Conservation (phyloP, 2,329 filamentous ascomycete genomes). For the Pseudopithomyces maydicus region DNA sequence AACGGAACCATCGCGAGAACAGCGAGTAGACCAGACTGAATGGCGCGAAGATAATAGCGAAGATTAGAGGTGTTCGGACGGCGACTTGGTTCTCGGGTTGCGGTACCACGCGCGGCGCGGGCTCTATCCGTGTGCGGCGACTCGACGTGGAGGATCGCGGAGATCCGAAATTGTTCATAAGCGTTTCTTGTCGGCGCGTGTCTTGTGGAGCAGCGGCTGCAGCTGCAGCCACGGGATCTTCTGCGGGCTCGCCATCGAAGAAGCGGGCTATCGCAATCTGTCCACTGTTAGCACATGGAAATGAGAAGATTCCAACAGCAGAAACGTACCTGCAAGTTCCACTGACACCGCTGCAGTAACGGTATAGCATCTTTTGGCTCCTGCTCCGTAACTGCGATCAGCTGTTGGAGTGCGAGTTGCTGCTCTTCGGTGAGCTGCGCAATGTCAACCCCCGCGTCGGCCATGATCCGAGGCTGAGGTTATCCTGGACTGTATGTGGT, state of each 20-base stretch:
- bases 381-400: constrained; percentile 85
- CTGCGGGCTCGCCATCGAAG: constrained; percentile 92
- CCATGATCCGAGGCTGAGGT: constrained; percentile 33
- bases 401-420: constrained; percentile 85
- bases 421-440: constrained; percentile 76
- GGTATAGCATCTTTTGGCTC: constrained; percentile 76
- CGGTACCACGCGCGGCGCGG: constrained; percentile 84
- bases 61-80: constrained; percentile 73
- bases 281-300: constrained; percentile 17
- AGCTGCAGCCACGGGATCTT: constrained; percentile 75
- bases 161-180: constrained; percentile 59
- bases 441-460: constrained; percentile 58
- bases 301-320: not conserved
- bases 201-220: constrained; percentile 65
- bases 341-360: constrained; percentile 83
- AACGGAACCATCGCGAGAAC: constrained; percentile 70
- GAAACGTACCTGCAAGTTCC: constrained; percentile 81
- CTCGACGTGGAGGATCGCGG: constrained; percentile 39
- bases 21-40: constrained; percentile 78
- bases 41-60: constrained; percentile 80
- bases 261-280: constrained; percentile 96
- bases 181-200: constrained; percentile 71
- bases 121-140: constrained; percentile 56
- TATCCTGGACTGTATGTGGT: not conserved
- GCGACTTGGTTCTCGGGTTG: constrained; percentile 68